A percentile compares a stretch with the other conserved stretches of the same genome.
These are phyloP conservation scores for Ormosia emarginata DNA, from an alignment of 306 rosid species.

Conservation along the genomic window DNA sequence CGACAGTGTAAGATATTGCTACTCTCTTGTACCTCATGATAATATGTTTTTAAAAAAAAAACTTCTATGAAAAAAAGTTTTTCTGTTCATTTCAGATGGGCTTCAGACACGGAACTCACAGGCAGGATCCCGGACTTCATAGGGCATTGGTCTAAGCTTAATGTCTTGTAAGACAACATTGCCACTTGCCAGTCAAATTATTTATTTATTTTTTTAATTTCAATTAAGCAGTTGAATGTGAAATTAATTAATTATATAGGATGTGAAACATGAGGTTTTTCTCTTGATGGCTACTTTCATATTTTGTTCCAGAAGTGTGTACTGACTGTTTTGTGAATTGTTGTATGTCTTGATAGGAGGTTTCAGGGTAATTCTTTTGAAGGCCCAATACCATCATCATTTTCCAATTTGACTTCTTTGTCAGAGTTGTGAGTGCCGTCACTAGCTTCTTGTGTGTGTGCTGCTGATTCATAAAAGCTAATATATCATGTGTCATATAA, in stretches of 20 bases:
- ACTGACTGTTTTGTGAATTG: constrained; percentile 6
- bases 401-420: constrained; percentile 67
- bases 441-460: not conserved
- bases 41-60: not conserved
- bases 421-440: constrained; percentile 57
- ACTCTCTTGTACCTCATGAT: not conserved
- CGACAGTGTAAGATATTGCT: constrained; percentile 47
- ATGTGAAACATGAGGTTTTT: not conserved
- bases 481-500: constrained; percentile 13
- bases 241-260: not conserved
- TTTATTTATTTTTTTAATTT: too few relatives aligned
- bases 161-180: constrained; percentile 49
- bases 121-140: constrained; percentile 76
- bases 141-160: constrained; percentile 66
- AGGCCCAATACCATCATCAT: constrained; percentile 63
- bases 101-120: constrained; percentile 56
- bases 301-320: not conserved
- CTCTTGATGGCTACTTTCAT: not conserved
- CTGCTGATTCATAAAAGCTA: constrained; percentile 12
- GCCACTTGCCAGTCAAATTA: too few relatives aligned
- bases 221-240: not conserved
- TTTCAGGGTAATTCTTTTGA: constrained; percentile 79
- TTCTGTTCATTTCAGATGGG: constrained; percentile 55
- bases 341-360: constrained; percentile 47
- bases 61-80: not conserved